A percentile compares a stretch with the other conserved stretches of the same genome.
These are phyloP conservation scores for Suhomyces anneliseae DNA, from an alignment of 1,139 yeast genomes.

Conservation along the genomic window DNA sequence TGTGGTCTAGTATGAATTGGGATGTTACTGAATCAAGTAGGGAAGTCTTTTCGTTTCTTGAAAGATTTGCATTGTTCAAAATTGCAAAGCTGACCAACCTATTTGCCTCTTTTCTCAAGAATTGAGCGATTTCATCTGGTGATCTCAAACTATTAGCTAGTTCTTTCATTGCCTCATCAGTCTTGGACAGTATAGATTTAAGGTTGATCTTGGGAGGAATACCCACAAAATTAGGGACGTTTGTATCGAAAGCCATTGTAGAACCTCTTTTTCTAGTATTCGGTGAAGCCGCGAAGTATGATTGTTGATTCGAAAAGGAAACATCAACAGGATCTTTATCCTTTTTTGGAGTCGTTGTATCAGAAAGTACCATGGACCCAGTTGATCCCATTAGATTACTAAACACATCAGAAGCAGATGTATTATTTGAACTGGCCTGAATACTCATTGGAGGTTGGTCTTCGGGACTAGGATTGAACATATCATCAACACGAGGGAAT, in stretches of 20 bases:
- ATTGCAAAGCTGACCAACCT: slow-evolving; percentile 18
- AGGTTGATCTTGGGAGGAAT: neutral
- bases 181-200: neutral
- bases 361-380: slow-evolving; percentile 8
- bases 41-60: slow-evolving; percentile 20
- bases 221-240: neutral
- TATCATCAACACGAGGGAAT: slow-evolving; percentile 7
- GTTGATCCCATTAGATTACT: slow-evolving; percentile 14
- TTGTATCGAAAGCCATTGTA: neutral
- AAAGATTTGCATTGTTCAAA: slow-evolving; percentile 17
- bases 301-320: neutral
- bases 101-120: slow-evolving; percentile 21
- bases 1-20: slow-evolving; percentile 27
- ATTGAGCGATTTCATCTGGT: slow-evolving; percentile 13
- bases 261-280: neutral
- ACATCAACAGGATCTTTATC: neutral
- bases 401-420: slow-evolving; percentile 15
- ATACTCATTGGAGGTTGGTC: slow-evolving; percentile 1
- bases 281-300: slow-evolving; percentile 2
- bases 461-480: slow-evolving; percentile 7
- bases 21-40: slow-evolving; percentile 26
- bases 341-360: slow-evolving; percentile 1
- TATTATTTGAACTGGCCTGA: neutral
- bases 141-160: slow-evolving; percentile 2
- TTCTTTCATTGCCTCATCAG: neutral